Evolutionary conservation across 257 asterid species (phyloP).

Genomic region (Voacanga thouarsii): DNA sequence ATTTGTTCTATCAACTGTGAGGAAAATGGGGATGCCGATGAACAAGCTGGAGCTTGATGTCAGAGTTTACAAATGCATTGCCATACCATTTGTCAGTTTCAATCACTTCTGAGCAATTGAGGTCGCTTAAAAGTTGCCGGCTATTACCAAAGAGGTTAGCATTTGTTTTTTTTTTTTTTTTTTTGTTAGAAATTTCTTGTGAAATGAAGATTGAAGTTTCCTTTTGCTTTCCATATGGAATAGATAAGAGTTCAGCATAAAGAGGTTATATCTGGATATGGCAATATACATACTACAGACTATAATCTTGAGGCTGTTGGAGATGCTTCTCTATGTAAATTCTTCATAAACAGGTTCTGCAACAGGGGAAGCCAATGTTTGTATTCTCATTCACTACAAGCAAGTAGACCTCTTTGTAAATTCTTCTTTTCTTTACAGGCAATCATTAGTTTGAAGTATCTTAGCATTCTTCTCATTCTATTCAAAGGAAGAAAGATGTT

Average conservation of each 20-base stretch:
- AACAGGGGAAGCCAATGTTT: slow-evolving; percentile 72
- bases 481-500: neutral
- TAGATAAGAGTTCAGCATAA: slow-evolving; percentile 66
- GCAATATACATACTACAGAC: slow-evolving; percentile 11
- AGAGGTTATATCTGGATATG: slow-evolving; percentile 38
- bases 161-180: slow-evolving; percentile 27
- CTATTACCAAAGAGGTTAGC: slow-evolving; percentile 72
- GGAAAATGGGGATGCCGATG: slow-evolving; percentile 35
- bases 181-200: slow-evolving; percentile 17
- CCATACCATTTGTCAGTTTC: slow-evolving; percentile 64
- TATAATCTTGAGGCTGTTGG: slow-evolving; percentile 23
- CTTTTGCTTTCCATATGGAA: slow-evolving; percentile 27
- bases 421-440: slow-evolving; percentile 92
- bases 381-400: slow-evolving; percentile 70
- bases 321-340: slow-evolving; percentile 58
- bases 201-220: slow-evolving; percentile 20
- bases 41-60: slow-evolving; percentile 40
- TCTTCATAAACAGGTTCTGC: slow-evolving; percentile 61
- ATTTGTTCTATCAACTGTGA: slow-evolving; percentile 37
- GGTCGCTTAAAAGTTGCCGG: slow-evolving; percentile 56
- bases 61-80: slow-evolving; percentile 46
- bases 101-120: slow-evolving; percentile 44
- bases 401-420: slow-evolving; percentile 64
- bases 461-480: neutral
- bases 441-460: slow-evolving; percentile 12